Percentiles rank a stretch among this genome's conserved stretches.
Conservation (phyloP, 306 rosid species). For the Luffa acutangula region DNA sequence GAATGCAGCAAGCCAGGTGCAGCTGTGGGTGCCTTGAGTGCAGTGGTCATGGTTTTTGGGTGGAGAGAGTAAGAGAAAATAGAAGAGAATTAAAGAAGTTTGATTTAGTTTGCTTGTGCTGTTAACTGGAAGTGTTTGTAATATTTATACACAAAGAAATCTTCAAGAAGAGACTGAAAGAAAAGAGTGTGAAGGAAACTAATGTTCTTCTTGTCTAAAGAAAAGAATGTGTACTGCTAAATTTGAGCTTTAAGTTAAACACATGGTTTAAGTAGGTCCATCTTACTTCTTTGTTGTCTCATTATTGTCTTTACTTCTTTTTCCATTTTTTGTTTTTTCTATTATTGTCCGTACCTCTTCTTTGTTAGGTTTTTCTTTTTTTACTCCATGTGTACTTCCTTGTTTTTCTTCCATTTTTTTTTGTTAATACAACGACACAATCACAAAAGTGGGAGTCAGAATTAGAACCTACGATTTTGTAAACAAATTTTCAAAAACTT, state of each 20-base stretch:
- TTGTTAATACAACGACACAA: background rate
- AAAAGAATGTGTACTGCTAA: background rate
- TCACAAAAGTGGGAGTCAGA: background rate
- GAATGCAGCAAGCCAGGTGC: background rate
- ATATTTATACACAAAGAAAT: background rate
- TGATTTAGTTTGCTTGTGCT: background rate
- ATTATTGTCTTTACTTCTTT: background rate
- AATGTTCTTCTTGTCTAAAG: constrained; percentile 6
- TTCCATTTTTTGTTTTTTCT: background rate
- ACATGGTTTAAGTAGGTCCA: background rate
- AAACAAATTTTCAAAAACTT: no score
- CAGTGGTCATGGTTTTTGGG: background rate
- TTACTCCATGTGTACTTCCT: no score
- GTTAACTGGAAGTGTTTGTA: background rate
- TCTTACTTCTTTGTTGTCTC: background rate
- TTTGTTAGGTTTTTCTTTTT: no score
- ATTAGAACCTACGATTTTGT: no score
- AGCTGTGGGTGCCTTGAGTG: background rate
- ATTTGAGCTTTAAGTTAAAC: background rate
- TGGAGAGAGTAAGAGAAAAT: background rate
- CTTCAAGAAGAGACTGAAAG: background rate
- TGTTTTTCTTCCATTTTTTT: no score
- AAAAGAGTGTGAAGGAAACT: background rate
- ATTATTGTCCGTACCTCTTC: no score
- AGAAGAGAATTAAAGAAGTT: background rate